These are phyloP conservation scores for Peterozyma xylosa DNA, from an alignment of 805 yeast genomes.

Conservation along the genomic window DNA sequence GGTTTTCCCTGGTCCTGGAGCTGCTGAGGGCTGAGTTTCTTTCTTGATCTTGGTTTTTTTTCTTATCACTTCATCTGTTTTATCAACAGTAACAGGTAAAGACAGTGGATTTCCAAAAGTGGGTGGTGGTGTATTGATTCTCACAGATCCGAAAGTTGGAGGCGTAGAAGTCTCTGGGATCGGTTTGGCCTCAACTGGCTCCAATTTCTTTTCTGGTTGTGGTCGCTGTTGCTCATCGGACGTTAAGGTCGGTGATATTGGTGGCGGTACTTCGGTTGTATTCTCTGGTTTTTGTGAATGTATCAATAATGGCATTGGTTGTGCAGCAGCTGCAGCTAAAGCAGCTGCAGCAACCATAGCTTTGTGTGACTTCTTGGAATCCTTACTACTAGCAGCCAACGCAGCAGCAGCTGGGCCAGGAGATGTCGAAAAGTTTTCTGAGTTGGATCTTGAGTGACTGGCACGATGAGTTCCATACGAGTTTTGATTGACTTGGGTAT, in stretches of 20 bases:
- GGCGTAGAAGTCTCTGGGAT: too few species aligned
- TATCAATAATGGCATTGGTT: conserved; percentile 49
- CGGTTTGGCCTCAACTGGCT: too few species aligned
- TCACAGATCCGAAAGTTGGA: too few species aligned
- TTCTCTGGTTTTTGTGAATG: conserved; percentile 1
- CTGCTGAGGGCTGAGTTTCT: too few species aligned
- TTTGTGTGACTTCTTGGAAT: conserved; percentile 23
- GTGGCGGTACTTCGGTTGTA: conserved; percentile 1
- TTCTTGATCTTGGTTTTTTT: too few species aligned
- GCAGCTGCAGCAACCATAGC: conserved; percentile 81
- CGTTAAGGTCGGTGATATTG: conserved; percentile 4
- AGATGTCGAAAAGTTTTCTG: conserved; percentile 19
- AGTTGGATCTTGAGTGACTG: conserved; percentile 6
- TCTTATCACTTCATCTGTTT: too few species aligned
- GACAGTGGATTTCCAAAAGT: too few species aligned
- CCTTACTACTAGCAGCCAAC: conserved; percentile 22
- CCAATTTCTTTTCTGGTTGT: too few species aligned
- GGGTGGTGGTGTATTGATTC: too few species aligned
- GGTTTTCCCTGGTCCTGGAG: too few species aligned
- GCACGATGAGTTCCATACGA: not conserved
- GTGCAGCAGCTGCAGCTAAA: conserved; percentile 72
- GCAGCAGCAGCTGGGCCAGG: conserved; percentile 33
- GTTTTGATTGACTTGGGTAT: not conserved
- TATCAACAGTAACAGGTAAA: too few species aligned
- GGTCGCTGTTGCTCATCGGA: not conserved